Base-by-base conservation (phyloP, 1,284 basidiomycete genomes). In the Puccinia brachypodii region DNA sequence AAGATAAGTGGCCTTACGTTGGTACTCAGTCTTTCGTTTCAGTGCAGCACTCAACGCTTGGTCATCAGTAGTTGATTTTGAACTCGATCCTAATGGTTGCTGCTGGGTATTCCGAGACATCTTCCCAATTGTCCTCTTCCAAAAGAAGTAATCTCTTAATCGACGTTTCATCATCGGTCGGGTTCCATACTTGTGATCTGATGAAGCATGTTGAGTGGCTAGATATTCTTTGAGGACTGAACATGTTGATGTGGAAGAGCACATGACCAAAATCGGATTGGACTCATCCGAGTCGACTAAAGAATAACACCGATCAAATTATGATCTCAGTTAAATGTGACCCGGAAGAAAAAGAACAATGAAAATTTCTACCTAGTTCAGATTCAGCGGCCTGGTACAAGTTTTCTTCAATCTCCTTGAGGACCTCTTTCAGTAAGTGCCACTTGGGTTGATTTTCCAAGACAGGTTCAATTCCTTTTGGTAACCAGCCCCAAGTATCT, bases 381-480 rank as follows among this genome's bases (percentile, higher is more conserved):
- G 72, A 69, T 84, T 84, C 58, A 9, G 64, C 64, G 6, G 72
- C 72, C 28, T 62, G 40, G 8, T 90, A 84, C 74, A 95, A 93
- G 84, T 95, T 93, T 83, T 92, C 92, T 87, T 99, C 97, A 6
- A 96, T 93, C 88, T 99, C 97, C 83, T 94, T 90, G 71, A 99
- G 86, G 0, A 97, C 90, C 16, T 95, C 93, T 0, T 91, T 90
- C 3, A 99, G 88, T 3, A 98, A 87, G 75, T 89, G 90, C 96
- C 97, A 99, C 86, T 99, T 99, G 0, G 96, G 96, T 56, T 94
- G 90, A 86, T 98, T 96, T 86, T 99, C 96, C 25, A 99, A 89
- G 0, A 95, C 90, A 0, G 94, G 93, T 58, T 94, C 91, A 85
- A 97, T 92, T 0, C 91, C 92, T 11, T 91, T 89, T 0, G 94